Base-by-base conservation (phyloP, 352 stramenopile genomes). In the Globisporangium emineosum region DNA sequence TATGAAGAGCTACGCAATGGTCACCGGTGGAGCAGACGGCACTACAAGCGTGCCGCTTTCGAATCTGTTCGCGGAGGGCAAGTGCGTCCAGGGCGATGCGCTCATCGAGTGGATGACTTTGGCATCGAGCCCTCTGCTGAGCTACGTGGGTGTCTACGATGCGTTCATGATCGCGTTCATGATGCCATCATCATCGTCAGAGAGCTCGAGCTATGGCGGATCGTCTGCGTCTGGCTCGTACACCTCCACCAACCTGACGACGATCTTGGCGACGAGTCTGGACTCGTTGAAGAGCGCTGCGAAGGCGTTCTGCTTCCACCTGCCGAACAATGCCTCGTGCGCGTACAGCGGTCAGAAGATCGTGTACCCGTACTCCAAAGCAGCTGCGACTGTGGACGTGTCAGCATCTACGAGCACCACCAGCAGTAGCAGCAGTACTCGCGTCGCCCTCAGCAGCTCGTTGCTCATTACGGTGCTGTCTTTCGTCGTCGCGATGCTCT, bases 21-120 rank as follows among this genome's bases (percentile, higher is more conserved):
- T 33, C 15, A 60, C 69, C 9, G 27, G 67, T 27, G 57, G 4
- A 25, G n/a, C 61, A 13, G 45, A 65, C 40, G 54, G 60, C 53
- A 27, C 64, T 19, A 65, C 45, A 0, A 68, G 33, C 15, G 57
- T 81, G 10, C 43, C 65, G 13, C 61, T 87, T 27, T 64, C 54
- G 1, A 69, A 86, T 35, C 56, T 80, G 10, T 88, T 89, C 43
- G 58, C 76, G 0, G 42, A 47, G 0, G 73, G 60, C 64, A 81
- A 79, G 51, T 87, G 72, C 27, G 53, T 87, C 35, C 55, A 53
- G 7, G 67, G 62, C 12, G 43, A 65, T 10, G 37, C 62, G 12
- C n/a, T 82, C 9, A 10, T 80, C 21, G 42, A 65, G 15, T 87
- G 72, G 56, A 45, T 68, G 23, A 63, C 58, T 0, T 61, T 65